Evolutionary conservation across 2,329 filamentous ascomycete species (phyloP), one percentile per base, ranked within the genome.

Genomic region (Xylaria sp.): DNA sequence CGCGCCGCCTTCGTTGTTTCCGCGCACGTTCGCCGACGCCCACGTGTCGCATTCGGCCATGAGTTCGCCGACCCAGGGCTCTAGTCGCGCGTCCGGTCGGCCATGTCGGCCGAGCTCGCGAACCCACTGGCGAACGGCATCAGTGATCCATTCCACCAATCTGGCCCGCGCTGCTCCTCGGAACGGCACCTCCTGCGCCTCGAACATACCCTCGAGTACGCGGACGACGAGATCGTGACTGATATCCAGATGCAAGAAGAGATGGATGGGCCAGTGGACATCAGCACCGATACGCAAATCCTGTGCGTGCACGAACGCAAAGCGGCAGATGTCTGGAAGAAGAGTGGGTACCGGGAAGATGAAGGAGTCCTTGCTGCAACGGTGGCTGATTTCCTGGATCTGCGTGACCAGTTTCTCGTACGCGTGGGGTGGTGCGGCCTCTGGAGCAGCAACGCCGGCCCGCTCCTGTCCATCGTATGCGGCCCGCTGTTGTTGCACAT

Each of bases 331-430:
- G 62, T 86, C 79, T 0, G 83, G 83, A 9, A 89, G 77, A 0
- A 89, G 76, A 1, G 79, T 78, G 58, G 80, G 76, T 6, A 88
- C 81, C 0, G 84, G 85, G 74, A 89, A 89, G 58, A 88, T 83
- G 63, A 85, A 82, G 69, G 85, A 85, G 70, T 87, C 85, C 19
- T 85, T 79, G 8, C 82, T 83, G 13, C 86, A 84, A 49, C 84
- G 82, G 68, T 87, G 83, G 37, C 85, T 84, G 68, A 89, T 86
- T 59, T 82, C 82, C 61, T 85, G 82, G 49, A 89, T 80, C 68
- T 83, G 81, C 64, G 80, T 79, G 3, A 87, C 81, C 3, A 94
- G 82, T 1, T 81, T 80, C 72, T 93, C 90, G 74, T 89, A 93
- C 0, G 89, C 87, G 48, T 83, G 75, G 1, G 73, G 80, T 59